Conservation (phyloP, 805 yeast genomes). For the Yarrowia sp. region DNA sequence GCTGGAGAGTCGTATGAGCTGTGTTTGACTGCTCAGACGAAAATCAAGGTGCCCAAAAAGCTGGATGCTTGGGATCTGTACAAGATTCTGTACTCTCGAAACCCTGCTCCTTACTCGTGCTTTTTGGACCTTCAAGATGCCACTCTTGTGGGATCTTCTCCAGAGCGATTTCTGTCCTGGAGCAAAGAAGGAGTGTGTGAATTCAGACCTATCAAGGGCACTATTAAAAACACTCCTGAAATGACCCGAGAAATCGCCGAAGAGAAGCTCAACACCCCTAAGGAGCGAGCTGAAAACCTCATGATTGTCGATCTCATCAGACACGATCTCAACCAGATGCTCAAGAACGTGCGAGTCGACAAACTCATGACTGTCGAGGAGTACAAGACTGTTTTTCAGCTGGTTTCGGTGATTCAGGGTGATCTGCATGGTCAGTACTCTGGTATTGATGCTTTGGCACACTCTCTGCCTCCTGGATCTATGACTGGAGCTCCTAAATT, state of each 20-base stretch:
- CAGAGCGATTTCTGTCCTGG: constrained; percentile 92
- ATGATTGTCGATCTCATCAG: constrained; percentile 97
- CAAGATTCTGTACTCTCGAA: constrained; percentile 62
- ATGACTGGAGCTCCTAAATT: constrained; percentile 99
- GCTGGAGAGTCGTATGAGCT: constrained; percentile 92
- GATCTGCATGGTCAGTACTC: constrained; percentile 45
- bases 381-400: constrained; percentile 83
- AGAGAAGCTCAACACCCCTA: constrained; percentile 69
- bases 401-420: constrained; percentile 87
- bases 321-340: constrained; percentile 75
- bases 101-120: constrained; percentile 93
- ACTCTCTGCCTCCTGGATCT: constrained; percentile 93
- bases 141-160: constrained; percentile 79
- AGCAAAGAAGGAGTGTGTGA: constrained; percentile 54
- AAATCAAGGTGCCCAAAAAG: constrained; percentile 49
- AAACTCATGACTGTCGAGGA: constrained; percentile 91
- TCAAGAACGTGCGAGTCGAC: constrained; percentile 64
- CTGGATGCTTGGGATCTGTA: constrained; percentile 76
- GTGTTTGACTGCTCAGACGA: constrained; percentile 79
- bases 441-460: constrained; percentile 77
- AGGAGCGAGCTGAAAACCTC: constrained; percentile 91
- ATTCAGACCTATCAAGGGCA: constrained; percentile 93
- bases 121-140: constrained; percentile 58
- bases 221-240: constrained; percentile 65
- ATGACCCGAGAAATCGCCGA: constrained; percentile 61